phyloP scores from a whole-genome alignment of 2,329 filamentous ascomycete genomes.

The Aspergillus tanneri region DNA sequence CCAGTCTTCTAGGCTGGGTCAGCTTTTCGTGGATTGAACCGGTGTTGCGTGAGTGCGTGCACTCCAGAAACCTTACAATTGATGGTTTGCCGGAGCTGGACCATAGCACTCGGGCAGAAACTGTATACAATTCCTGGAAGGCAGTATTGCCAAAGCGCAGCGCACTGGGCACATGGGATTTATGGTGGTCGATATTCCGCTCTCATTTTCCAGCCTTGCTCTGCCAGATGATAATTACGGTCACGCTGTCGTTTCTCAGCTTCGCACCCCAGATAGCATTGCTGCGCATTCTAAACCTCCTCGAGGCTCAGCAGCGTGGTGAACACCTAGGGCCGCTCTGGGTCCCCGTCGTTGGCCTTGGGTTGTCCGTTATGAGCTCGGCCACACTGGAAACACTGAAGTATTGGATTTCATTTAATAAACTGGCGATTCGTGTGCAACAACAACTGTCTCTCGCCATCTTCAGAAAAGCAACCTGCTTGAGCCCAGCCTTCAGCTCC shows the following conservation, averaged over 20 bases:
- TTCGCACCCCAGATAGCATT: constrained; percentile 69
- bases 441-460: constrained; percentile 67
- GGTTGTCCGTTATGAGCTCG: constrained; percentile 46
- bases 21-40: constrained; percentile 5
- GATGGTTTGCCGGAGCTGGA: background rate
- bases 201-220: constrained; percentile 40
- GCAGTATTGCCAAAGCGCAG: background rate
- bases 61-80: background rate
- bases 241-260: constrained; percentile 55
- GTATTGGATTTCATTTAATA: constrained; percentile 53
- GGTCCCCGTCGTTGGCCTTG: constrained; percentile 55
- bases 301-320: constrained; percentile 53
- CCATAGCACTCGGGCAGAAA: background rate
- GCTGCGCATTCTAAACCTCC: constrained; percentile 60
- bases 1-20: constrained; percentile 4
- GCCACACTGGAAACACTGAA: constrained; percentile 52
- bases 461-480: constrained; percentile 70
- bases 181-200: constrained; percentile 2
- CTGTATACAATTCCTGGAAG: background rate
- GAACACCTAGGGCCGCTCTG: constrained; percentile 51
- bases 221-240: constrained; percentile 59
- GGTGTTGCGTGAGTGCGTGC: background rate
- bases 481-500: constrained; percentile 39
- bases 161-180: no score
- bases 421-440: constrained; percentile 63